phyloP scores from a whole-genome alignment of 1,284 basidiomycete species.

The Marasmius sp. region DNA sequence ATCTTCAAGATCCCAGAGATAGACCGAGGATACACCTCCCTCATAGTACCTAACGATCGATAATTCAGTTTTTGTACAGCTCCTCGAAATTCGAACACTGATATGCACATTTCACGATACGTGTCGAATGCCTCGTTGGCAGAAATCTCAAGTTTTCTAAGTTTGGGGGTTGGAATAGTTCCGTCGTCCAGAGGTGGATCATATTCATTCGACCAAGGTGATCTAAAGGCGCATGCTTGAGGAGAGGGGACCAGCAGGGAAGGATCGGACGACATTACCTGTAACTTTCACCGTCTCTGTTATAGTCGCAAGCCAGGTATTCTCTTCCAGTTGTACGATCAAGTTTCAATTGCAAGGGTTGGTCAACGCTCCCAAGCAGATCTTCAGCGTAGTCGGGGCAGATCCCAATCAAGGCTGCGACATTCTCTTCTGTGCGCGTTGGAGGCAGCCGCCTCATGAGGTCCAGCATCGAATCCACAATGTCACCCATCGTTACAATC shows the following conservation, averaged over 20 bases:
- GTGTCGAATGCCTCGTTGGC: slow-evolving; percentile 98
- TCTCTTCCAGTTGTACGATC: slow-evolving; percentile 84
- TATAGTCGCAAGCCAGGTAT: slow-evolving; percentile 97
- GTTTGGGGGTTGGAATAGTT: slow-evolving; percentile 78
- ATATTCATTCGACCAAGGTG: slow-evolving; percentile 97
- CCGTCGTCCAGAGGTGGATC: slow-evolving; percentile 87
- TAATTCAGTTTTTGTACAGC: neutral
- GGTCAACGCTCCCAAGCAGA: slow-evolving; percentile 92
- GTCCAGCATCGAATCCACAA: slow-evolving; percentile 91
- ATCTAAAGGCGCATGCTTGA: slow-evolving; percentile 50
- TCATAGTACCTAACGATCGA: slow-evolving; percentile 81
- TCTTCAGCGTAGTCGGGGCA: slow-evolving; percentile 97
- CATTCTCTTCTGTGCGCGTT: slow-evolving; percentile 87
- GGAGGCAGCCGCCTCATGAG: slow-evolving; percentile 95
- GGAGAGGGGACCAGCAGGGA: neutral
- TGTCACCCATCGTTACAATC: slow-evolving; percentile 55
- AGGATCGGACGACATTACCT: slow-evolving; percentile 47
- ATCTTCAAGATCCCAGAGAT: slow-evolving; percentile 97
- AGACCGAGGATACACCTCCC: slow-evolving; percentile 95
- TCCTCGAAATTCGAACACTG: slow-evolving; percentile 1
- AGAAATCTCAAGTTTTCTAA: slow-evolving; percentile 89
- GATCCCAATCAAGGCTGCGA: slow-evolving; percentile 78
- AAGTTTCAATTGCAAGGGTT: slow-evolving; percentile 82
- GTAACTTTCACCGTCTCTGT: slow-evolving; percentile 94
- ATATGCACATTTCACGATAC: slow-evolving; percentile 89